Evolutionary conservation across 2,329 filamentous ascomycete genomes (phyloP), one percentile per base, ranked within the genome.

Genomic region (Pseudocercospora eumusae): DNA sequence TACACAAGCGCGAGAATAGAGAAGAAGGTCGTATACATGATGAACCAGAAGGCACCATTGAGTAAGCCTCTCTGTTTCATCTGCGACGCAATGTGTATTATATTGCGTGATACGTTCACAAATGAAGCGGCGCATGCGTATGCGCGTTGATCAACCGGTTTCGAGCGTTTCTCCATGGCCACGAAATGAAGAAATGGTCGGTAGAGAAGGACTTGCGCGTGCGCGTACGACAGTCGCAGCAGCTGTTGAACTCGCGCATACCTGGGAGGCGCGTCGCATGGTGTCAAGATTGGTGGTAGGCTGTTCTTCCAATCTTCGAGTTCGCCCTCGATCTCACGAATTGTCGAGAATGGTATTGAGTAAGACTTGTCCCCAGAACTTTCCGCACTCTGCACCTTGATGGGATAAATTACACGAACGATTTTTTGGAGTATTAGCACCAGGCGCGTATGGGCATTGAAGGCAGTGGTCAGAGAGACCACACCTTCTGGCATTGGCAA

Each of bases 11-110:
- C 91, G 31, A 95, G 79, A 31, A 93, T 89, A 13, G 89, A 88
- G 72, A 92, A 93, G 77, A 92, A 93, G 15, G 90, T 89, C 2
- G 90, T 92, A 72, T 92, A 93, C 73, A 93, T 86, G 68, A 90
- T 89, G 72, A 93, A 93, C 91, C 91, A 95, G 75, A 92, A 93
- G 0, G 90, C 89, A 0, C 91, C 91, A 64, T 89, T 88, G n/a
- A 95, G 80, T 6, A 91, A 80, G 3, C 88, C 85, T 70, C 88
- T 85, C 72, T 87, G 88, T 67, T 89, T 87, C 80, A 93, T 93
- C 70, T 92, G 88, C 21, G 86, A 83, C 4, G 88, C 89, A 62
- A 93, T 91, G 70, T 93, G 90, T 33, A 95, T 85, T 64, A 95
- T 91, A 70, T 93, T 88, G 31, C 86, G 81, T 3, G 85, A 86